These are phyloP conservation scores for Coniosporium tulheliwenetii DNA, from an alignment of 2,329 filamentous ascomycete genomes.

Conservation along the genomic window DNA sequence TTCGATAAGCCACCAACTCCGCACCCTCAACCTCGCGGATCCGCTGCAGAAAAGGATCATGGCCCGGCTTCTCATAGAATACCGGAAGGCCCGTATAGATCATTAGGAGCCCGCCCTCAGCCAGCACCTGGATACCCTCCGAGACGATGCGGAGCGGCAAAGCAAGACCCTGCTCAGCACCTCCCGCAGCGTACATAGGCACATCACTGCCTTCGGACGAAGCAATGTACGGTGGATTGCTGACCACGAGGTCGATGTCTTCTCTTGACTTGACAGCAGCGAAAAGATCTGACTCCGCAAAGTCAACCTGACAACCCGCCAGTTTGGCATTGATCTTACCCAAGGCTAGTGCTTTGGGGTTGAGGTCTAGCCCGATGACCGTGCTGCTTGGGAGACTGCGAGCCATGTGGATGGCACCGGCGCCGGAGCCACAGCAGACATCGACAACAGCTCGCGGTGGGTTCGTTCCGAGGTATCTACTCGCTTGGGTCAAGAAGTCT, in stretches of 20 bases:
- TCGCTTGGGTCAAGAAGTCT: neutral
- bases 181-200: conserved; percentile 1
- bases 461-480: neutral
- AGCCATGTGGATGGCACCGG: conserved; percentile 1
- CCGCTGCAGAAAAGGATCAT: neutral
- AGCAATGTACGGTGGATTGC: conserved; percentile 1
- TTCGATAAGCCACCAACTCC: conserved; percentile 1
- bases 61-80: neutral
- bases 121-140: neutral
- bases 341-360: neutral
- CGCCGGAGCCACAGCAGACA: conserved; percentile 1
- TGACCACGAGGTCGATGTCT: conserved; percentile 1
- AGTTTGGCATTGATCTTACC: neutral
- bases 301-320: neutral
- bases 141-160: conserved; percentile 1
- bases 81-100: conserved; percentile 1
- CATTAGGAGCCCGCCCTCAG: neutral
- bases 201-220: neutral
- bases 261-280: neutral
- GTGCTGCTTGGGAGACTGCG: neutral
- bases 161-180: neutral
- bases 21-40: neutral
- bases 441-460: neutral
- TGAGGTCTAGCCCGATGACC: conserved; percentile 1
- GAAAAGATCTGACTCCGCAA: conserved; percentile 1